Conservation (phyloP, 73 alveolate species). For the Stentor coeruleus region DNA sequence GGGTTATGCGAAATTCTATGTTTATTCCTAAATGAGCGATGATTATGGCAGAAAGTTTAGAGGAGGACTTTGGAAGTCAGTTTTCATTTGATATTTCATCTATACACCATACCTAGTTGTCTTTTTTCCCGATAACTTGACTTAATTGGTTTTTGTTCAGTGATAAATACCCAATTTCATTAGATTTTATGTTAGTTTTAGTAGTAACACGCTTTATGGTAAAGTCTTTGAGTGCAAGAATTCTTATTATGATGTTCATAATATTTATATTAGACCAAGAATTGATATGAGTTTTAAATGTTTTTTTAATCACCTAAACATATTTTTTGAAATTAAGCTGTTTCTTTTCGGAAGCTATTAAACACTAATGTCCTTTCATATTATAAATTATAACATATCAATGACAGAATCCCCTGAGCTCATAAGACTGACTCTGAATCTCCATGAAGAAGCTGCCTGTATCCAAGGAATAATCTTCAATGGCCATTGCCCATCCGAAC, state of each 20-base stretch:
- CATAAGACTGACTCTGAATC: not conserved
- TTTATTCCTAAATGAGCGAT: not conserved
- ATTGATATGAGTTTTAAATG: too few species aligned
- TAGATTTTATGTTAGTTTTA: not conserved
- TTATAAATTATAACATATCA: too few species aligned
- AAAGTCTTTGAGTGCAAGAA: not conserved
- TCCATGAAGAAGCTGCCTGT: not conserved
- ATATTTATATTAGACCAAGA: not conserved
- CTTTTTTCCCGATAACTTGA: not conserved
- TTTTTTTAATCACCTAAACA: too few species aligned
- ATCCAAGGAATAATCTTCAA: not conserved
- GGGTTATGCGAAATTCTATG: conserved; percentile 1
- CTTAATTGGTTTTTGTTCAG: conserved; percentile 11
- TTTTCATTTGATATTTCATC: not conserved
- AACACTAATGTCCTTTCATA: too few species aligned
- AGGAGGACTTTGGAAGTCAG: not conserved
- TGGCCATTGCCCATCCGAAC: not conserved
- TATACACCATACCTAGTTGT: not conserved
- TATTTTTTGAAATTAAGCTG: too few species aligned
- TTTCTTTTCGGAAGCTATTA: too few species aligned
- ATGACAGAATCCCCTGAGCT: not conserved
- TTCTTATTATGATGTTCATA: not conserved
- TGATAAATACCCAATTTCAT: not conserved
- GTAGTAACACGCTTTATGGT: not conserved
- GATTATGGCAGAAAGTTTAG: not conserved